Base-by-base conservation (phyloP, 768 basidiomycete genomes). In the Naganishia vishniacii region DNA sequence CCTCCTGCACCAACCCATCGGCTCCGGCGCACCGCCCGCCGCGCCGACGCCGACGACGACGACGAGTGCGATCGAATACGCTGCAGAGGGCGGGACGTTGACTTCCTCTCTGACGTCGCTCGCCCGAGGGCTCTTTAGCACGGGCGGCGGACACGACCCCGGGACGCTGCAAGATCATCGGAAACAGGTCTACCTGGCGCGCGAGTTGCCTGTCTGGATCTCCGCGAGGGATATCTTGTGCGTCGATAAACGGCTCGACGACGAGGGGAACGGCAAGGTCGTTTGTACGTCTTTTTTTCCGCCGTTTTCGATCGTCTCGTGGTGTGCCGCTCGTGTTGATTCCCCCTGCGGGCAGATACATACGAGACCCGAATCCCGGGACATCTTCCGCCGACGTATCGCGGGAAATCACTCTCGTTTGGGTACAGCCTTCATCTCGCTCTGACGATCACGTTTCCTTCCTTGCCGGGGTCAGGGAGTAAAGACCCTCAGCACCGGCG, bases 361-460 rank as follows among this genome's bases (percentile, higher is more conserved):
- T 98, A 95, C 75, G 83, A 83, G 0, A 78, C 93, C 13, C 77
- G 79, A 0, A 79, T 99, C 0, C 94, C 95, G 0, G 80, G 84
- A 12, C 84, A 84, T 62, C 80, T 98, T 0, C 95, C 95, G 1
- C 95, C 95, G 0, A 91, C 92, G 0, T 95, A 89, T 79, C 83
- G 84, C 48, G 94, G 95, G 2, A 85, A 88, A 46, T 82, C 86
- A 3, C 80, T 97, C 65, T 82, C 81, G 71, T 93, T 99, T 73
- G 87, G 87, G 3, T 98, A 98, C 72, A 86, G 92, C 68, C 83
- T 99, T 13, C 81, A 88, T n/a, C 82, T 98, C 1, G 92, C 92
- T 1, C 86, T 89, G 0, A 93, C 81, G 42, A 72, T 71, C 42
- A 66, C 62, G 48, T 41, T 65, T 16, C 67, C 68, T n/a, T n/a